phyloP scores from a whole-genome alignment of 2,329 filamentous ascomycete genomes.

The Endothia cerciana region DNA sequence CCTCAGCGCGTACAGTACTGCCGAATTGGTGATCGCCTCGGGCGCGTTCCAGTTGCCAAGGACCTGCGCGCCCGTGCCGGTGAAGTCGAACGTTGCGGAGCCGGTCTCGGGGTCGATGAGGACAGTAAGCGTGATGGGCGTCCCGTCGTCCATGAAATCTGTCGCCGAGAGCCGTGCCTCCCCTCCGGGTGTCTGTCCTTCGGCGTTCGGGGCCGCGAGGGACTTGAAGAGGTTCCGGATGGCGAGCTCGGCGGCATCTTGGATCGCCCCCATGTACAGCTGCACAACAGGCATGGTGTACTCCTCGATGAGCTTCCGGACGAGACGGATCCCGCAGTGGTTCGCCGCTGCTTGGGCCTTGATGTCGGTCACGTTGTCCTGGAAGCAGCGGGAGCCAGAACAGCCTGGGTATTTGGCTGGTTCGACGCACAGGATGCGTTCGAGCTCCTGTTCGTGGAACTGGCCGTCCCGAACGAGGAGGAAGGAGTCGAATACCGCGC shows the following conservation, averaged over 20 bases:
- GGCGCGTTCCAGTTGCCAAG: constrained; percentile 40
- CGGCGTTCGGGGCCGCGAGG: no score
- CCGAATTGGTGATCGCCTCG: constrained; percentile 32
- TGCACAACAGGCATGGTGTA: constrained; percentile 40
- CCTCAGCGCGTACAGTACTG: constrained; percentile 42
- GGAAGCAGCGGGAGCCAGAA: constrained; percentile 41
- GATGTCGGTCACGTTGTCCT: constrained; percentile 48
- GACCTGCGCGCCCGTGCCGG: constrained; percentile 39
- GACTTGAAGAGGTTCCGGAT: constrained; percentile 38
- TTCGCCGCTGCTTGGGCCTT: constrained; percentile 50
- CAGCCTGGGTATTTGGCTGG: constrained; percentile 36
- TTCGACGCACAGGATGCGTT: constrained; percentile 11
- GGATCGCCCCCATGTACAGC: constrained; percentile 46
- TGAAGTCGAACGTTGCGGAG: constrained; percentile 39
- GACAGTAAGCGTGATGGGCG: constrained; percentile 38
- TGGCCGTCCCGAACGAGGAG: constrained; percentile 42
- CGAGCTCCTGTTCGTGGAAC: constrained; percentile 40
- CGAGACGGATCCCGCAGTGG: constrained; percentile 42
- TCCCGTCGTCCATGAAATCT: constrained; percentile 44
- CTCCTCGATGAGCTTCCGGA: constrained; percentile 40
- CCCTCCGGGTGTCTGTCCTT: no score
- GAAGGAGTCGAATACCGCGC: constrained; percentile 43
- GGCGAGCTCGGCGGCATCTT: constrained; percentile 44
- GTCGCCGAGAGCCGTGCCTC: constrained; percentile 31
- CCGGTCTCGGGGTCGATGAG: constrained; percentile 36